These are phyloP conservation scores for Proliferodiscus dingleyae DNA, from an alignment of 2,329 filamentous ascomycete species.

Conservation along the genomic window DNA sequence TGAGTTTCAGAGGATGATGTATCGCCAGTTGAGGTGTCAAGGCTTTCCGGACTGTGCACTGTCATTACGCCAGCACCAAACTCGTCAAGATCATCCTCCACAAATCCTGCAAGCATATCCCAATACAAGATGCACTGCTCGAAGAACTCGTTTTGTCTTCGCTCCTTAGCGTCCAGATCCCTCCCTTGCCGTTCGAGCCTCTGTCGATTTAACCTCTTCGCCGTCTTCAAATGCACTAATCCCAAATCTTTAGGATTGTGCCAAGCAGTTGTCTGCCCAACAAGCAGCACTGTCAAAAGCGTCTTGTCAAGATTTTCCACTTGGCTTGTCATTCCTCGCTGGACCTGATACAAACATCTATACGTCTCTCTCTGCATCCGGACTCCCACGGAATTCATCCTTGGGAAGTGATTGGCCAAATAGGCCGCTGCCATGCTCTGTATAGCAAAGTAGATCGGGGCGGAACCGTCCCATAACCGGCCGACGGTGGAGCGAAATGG, in stretches of 20 bases:
- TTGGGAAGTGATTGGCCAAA: slow-evolving; percentile 51
- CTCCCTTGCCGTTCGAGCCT: slow-evolving; percentile 20
- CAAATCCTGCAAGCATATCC: slow-evolving; percentile 29
- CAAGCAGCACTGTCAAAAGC: slow-evolving; percentile 51
- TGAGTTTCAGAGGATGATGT: slow-evolving; percentile 3
- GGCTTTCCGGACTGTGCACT: not conserved
- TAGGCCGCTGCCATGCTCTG: slow-evolving; percentile 62
- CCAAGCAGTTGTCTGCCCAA: slow-evolving; percentile 57
- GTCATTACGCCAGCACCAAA: slow-evolving; percentile 17
- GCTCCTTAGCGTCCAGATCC: slow-evolving; percentile 11
- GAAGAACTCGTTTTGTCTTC: slow-evolving; percentile 28
- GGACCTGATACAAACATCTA: slow-evolving; percentile 37
- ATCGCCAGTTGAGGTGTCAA: not conserved
- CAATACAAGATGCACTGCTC: slow-evolving; percentile 31
- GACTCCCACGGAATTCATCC: slow-evolving; percentile 44
- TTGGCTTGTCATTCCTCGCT: slow-evolving; percentile 46
- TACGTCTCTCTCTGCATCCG: slow-evolving; percentile 42
- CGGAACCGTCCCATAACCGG: slow-evolving; percentile 52
- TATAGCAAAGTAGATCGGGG: slow-evolving; percentile 55
- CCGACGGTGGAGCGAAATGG: slow-evolving; percentile 55
- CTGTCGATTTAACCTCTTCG: slow-evolving; percentile 24
- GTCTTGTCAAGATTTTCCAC: slow-evolving; percentile 46
- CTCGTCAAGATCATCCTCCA: slow-evolving; percentile 26
- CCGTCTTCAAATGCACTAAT: slow-evolving; percentile 26
- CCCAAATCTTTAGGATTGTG: slow-evolving; percentile 52